Percentiles rank a stretch among this genome's conserved stretches.
These are phyloP conservation scores for Rhynchospora tenuis DNA, from an alignment of 176 grass and related monocot genomes.

Conservation along the genomic window DNA sequence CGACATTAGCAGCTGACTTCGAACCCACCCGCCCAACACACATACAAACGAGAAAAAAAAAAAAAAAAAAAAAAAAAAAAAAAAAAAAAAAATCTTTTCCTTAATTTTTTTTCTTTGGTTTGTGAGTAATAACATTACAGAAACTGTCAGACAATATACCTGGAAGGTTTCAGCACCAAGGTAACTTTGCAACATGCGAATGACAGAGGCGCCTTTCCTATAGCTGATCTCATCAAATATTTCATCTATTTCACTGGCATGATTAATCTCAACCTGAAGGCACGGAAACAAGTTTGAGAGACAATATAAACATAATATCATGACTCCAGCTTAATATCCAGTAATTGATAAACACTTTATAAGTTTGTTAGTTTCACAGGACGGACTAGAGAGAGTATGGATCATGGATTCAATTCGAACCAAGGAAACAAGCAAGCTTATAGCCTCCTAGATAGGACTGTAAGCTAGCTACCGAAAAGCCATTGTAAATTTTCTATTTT, in stretches of 20 bases:
- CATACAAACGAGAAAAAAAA: too few relatives aligned
- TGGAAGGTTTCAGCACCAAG: slow-evolving; percentile 94
- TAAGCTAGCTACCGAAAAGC: neutral
- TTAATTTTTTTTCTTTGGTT: neutral
- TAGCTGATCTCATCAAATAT: slow-evolving; percentile 99
- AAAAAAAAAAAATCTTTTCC: too few relatives aligned
- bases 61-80: too few relatives aligned
- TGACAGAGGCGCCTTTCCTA: slow-evolving; percentile 92
- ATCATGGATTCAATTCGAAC: neutral
- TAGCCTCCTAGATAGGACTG: neutral
- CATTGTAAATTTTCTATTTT: neutral
- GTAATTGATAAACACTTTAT: neutral
- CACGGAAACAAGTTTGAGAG: slow-evolving; percentile 16
- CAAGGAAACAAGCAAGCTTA: neutral
- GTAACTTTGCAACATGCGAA: slow-evolving; percentile 96
- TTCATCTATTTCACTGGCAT: slow-evolving; percentile 93
- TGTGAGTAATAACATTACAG: neutral
- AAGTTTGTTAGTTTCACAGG: neutral
- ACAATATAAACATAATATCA: neutral
- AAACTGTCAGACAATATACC: slow-evolving; percentile 39
- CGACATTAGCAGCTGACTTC: too few relatives aligned
- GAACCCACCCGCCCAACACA: too few relatives aligned
- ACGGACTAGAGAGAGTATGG: neutral
- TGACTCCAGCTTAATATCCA: neutral
- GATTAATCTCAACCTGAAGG: slow-evolving; percentile 90